Conservation (phyloP, 257 asterid species). For the Ballota nigra region DNA sequence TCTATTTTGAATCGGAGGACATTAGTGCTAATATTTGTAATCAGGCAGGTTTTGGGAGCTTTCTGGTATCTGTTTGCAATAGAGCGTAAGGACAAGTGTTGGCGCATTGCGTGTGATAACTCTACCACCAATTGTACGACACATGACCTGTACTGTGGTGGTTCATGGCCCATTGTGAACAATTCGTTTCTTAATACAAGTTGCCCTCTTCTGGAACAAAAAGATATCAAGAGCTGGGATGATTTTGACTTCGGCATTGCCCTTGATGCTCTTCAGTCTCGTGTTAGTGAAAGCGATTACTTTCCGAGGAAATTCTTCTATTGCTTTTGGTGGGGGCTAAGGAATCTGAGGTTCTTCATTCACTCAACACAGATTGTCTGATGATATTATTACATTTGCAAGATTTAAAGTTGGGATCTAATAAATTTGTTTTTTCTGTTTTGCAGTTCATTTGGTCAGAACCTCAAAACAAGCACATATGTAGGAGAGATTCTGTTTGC, state of each 20-base stretch:
- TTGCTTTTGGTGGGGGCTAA: conserved; percentile 86
- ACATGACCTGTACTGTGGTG: conserved; percentile 39
- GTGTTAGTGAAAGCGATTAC: conserved; percentile 35
- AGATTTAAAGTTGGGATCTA: neutral
- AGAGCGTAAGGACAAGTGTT: conserved; percentile 57
- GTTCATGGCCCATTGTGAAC: neutral
- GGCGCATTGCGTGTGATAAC: conserved; percentile 41
- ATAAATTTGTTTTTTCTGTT: neutral
- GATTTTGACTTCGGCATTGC: conserved; percentile 64
- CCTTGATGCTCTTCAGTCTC: conserved; percentile 61
- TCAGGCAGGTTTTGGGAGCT: conserved; percentile 48
- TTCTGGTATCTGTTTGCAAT: conserved; percentile 63
- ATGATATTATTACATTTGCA: neutral
- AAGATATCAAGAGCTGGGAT: conserved; percentile 21
- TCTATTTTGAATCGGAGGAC: neutral
- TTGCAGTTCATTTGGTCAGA: conserved; percentile 52
- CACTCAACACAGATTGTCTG: neutral
- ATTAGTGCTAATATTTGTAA: neutral
- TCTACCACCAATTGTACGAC: neutral
- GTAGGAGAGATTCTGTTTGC: conserved; percentile 42
- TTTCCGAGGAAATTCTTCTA: conserved; percentile 43
- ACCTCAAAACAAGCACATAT: conserved; percentile 44
- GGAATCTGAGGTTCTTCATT: conserved; percentile 52
- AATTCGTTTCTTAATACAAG: conserved; percentile 34
- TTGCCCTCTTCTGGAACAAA: conserved; percentile 45